Base-by-base conservation (phyloP, 208 protist species). In the Wallacemonas sp. region DNA sequence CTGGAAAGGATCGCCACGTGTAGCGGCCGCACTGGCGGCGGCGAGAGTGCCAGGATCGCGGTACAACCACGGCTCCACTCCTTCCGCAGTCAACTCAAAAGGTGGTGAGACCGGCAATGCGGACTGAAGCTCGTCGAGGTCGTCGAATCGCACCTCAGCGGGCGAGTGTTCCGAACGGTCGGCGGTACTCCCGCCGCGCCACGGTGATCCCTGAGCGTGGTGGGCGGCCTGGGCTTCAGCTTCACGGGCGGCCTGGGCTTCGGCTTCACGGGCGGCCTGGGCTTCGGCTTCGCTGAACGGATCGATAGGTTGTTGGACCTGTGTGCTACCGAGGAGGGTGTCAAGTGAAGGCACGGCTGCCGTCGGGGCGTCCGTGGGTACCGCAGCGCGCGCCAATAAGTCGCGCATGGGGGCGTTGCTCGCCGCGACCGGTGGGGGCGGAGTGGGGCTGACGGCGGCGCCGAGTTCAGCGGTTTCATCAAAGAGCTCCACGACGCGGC, bases 241-340 rank as follows among this genome's bases (percentile, higher is more conserved):
- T 22, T 57, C 50, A n/a, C 12, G 30, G n/a, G 22, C 30, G 4
- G 4, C n/a, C 17, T 57, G 50, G 26, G n/a, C n/a, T 21, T 57
- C 50, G 22, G 50, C 50, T 39, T 57, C 50, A 10, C 24, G n/a
- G 29, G 50, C 50, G 39, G 50, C 50, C 50, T 57, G 45, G 19
- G 22, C 50, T 24, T 57, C 50, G 4, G 50, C 50, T n/a, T n/a
- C n/a, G n/a, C n/a, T n/a, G n/a, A n/a, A n/a, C n/a, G n/a, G n/a
- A n/a, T n/a, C n/a, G n/a, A n/a, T n/a, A 24, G 12, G n/a, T 13
- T 8, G 22, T 32, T 53, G 45, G 45, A 5, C 13, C 50, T 57
- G 36, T 39, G 36, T 48, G 42, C 42, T 19, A 17, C 45, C 8
- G 19, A 57, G 38, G 5, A 57, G 50, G 1, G 21, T 38, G 17